Base-by-base conservation (phyloP, 1,284 basidiomycete species). In the Crucibulum parvulum region DNA sequence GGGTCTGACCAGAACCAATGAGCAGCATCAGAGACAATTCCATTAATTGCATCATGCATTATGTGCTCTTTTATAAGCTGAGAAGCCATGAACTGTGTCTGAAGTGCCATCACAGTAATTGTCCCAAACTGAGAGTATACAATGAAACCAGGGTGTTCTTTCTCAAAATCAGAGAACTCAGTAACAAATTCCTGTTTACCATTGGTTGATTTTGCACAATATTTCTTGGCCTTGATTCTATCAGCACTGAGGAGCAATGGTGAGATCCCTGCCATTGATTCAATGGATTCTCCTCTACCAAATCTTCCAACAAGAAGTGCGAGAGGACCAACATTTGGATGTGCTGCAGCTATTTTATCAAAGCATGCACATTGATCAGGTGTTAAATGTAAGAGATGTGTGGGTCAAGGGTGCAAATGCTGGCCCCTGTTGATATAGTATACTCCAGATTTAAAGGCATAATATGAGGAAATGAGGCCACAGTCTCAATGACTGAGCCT, bases 21-120 rank as follows among this genome's bases (percentile, higher is more conserved):
- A 8, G 74, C 68, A 1, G 70, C 75, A 64, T 78, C 73, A 43
- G 69, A 70, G 24, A 77, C 68, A 51, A 74, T 46, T 3, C 75
- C 75, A 62, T 75, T 72, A 15, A 73, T 59, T 6, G 70, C 61
- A 1, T 64, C 63, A 13, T 62, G 53, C 2, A 66, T n/a, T 16
- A 58, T 11, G 2, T 52, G 1, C 6, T 66, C 59, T 43, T 69
- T 68, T 37, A 72, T 63, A 9, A 75, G 62, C 24, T 66, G 59
- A 1, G 59, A 58, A 11, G 59, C 59, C 74, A 76, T 76, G 51
- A 72, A 69, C 0, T 16, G 13, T 2, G 66, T 62, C 52, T 70
- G 71, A 48, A 71, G 58, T 1, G 62, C 69, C 36, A 76, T 68
- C 3, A 76, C 71, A 3, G 66, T 66, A 13, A 61, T 60, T 0